Conservation (phyloP, 2,329 filamentous ascomycete genomes). For the Chaetomium sp. region DNA sequence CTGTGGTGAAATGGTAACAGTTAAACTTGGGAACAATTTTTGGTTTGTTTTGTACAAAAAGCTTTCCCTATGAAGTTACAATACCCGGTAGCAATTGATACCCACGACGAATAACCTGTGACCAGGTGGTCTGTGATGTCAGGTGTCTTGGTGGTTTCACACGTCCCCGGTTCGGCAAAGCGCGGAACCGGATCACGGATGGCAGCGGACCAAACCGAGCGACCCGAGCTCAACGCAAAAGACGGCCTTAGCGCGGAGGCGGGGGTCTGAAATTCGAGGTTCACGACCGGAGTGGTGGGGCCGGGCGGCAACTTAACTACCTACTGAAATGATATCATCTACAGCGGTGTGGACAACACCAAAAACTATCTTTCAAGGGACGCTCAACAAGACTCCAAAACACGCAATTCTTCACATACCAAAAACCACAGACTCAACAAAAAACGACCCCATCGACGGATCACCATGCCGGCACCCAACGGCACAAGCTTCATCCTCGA, state of each 20-base stretch:
- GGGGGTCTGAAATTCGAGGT: background rate
- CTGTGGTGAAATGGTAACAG: background rate
- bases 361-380: no score
- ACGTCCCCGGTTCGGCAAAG: conserved; percentile 3
- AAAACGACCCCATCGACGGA: background rate
- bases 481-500: conserved; percentile 28
- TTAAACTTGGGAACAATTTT: no score
- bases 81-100: no score
- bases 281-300: background rate
- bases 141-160: background rate
- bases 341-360: no score
- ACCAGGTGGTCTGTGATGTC: no score
- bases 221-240: background rate
- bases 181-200: conserved; percentile 18
- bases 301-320: no score
- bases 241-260: background rate
- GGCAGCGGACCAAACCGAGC: background rate
- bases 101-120: no score
- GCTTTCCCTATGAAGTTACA: no score
- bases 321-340: background rate
- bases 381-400: no score
- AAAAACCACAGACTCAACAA: background rate
- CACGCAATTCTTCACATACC: background rate
- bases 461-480: conserved; percentile 23
- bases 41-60: no score